A percentile compares a stretch with the other conserved stretches of the same genome.
Evolutionary conservation across 2,329 filamentous ascomycete species (phyloP).

Genomic region (Aspergillus aculeatinus): DNA sequence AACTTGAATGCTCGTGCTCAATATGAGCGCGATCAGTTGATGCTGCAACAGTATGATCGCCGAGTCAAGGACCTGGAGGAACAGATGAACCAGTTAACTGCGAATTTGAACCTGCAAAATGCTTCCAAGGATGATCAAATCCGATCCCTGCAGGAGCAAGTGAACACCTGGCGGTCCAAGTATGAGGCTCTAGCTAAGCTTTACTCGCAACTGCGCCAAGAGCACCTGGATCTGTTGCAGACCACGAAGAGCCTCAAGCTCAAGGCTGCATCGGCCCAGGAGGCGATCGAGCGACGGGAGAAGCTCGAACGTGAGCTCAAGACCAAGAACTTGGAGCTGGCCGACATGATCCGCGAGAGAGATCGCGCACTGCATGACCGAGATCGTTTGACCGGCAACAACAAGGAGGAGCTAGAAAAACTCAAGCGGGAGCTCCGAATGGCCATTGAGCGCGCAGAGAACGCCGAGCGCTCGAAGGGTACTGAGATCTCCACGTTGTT

Average conservation of each 20-base stretch:
- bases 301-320: conserved; percentile 97
- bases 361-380: conserved; percentile 92
- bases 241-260: conserved; percentile 96
- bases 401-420: conserved; percentile 93
- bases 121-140: conserved; percentile 94
- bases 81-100: conserved; percentile 78
- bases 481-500: conserved; percentile 93
- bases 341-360: conserved; percentile 96
- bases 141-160: conserved; percentile 86
- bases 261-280: conserved; percentile 94
- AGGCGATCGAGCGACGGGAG: conserved; percentile 91
- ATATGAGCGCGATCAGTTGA: conserved; percentile 94
- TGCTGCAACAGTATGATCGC: conserved; percentile 95
- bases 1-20: conserved; percentile 92
- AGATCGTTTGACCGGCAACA: conserved; percentile 79
- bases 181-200: conserved; percentile 96
- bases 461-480: conserved; percentile 87
- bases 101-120: conserved; percentile 80
- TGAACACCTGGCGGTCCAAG: conserved; percentile 96
- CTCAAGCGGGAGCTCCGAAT: conserved; percentile 89
- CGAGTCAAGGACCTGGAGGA: conserved; percentile 89
- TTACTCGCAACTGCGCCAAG: conserved; percentile 91
- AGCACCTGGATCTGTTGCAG: conserved; percentile 90
- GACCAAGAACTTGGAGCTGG: conserved; percentile 98
- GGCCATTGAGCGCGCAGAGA: conserved; percentile 87